These are phyloP conservation scores for Mycena venus DNA, from an alignment of 768 basidiomycete genomes.

Conservation along the genomic window DNA sequence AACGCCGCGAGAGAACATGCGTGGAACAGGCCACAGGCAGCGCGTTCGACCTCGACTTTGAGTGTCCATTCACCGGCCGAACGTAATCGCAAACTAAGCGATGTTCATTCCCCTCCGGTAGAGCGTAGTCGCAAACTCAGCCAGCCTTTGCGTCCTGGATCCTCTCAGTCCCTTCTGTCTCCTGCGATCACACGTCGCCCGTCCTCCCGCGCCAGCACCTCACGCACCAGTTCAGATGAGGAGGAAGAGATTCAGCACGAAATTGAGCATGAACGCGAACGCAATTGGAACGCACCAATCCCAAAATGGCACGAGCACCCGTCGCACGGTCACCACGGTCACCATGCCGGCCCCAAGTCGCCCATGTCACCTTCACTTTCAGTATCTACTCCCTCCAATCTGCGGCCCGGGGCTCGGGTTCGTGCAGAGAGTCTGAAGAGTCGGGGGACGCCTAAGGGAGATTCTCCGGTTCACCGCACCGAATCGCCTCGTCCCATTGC, in stretches of 20 bases:
- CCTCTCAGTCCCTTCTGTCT: neutral
- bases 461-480: conserved; percentile 33
- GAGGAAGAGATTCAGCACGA: conserved; percentile 52
- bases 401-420: conserved; percentile 24
- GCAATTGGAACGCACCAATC: conserved; percentile 80
- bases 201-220: conserved; percentile 48
- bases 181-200: conserved; percentile 44
- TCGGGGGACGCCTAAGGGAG: conserved; percentile 32
- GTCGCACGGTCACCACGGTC: conserved; percentile 7
- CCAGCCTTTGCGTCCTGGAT: conserved; percentile 40
- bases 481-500: conserved; percentile 12
- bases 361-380: conserved; percentile 33
- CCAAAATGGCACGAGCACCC: conserved; percentile 62
- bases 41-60: conserved; percentile 49
- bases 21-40: conserved; percentile 64
- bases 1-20: conserved; percentile 64
- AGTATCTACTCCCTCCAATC: conserved; percentile 28
- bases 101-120: conserved; percentile 40
- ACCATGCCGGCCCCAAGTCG: conserved; percentile 32
- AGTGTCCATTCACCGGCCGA: conserved; percentile 52
- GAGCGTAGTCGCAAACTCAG: conserved; percentile 47
- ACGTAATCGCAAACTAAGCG: conserved; percentile 41
- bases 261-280: conserved; percentile 66
- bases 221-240: conserved; percentile 55
- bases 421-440: conserved; percentile 39